Evolutionary conservation across 192 early-diverging fungal genomes (phyloP).

Genomic region (Coemansia sp.): DNA sequence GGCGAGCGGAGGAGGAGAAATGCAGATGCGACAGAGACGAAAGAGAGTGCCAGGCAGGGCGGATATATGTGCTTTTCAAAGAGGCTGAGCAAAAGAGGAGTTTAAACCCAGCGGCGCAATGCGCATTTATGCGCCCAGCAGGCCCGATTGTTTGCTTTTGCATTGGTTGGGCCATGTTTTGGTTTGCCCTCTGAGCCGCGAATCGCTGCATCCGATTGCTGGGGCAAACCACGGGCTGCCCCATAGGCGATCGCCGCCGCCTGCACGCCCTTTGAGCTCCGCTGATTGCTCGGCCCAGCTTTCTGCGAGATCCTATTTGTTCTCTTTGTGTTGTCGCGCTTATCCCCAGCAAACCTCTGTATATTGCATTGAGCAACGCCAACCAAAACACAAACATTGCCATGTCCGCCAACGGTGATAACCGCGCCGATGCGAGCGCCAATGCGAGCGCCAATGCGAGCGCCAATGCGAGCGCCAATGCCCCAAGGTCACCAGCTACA

Average conservation of each 20-base stretch:
- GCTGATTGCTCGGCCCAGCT: slow-evolving; percentile 3
- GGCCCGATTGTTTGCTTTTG: slow-evolving; percentile 13
- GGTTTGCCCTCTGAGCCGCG: neutral
- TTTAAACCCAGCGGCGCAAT: slow-evolving; percentile 23
- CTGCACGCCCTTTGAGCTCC: neutral
- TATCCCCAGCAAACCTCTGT: neutral
- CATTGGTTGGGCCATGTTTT: slow-evolving; percentile 4
- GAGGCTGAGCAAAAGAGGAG: slow-evolving; percentile 43
- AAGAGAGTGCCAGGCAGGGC: neutral
- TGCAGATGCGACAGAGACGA: neutral
- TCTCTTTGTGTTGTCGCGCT: neutral
- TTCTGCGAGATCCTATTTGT: slow-evolving; percentile 4
- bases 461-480: slow-evolving; percentile 19
- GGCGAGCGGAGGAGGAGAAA: slow-evolving; percentile 1
- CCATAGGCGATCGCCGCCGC: slow-evolving; percentile 9
- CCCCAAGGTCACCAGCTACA: slow-evolving; percentile 19
- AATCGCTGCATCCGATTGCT: slow-evolving; percentile 7
- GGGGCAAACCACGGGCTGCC: slow-evolving; percentile 1
- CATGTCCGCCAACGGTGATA: slow-evolving; percentile 6
- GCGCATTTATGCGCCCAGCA: slow-evolving; percentile 25
- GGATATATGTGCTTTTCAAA: slow-evolving; percentile 21
- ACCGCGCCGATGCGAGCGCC: slow-evolving; percentile 18
- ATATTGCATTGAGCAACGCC: slow-evolving; percentile 1
- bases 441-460: slow-evolving; percentile 18
- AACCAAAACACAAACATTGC: neutral